These are phyloP conservation scores for Aspergillus spinulosporus DNA, from an alignment of 2,329 filamentous ascomycete species.

Conservation along the genomic window DNA sequence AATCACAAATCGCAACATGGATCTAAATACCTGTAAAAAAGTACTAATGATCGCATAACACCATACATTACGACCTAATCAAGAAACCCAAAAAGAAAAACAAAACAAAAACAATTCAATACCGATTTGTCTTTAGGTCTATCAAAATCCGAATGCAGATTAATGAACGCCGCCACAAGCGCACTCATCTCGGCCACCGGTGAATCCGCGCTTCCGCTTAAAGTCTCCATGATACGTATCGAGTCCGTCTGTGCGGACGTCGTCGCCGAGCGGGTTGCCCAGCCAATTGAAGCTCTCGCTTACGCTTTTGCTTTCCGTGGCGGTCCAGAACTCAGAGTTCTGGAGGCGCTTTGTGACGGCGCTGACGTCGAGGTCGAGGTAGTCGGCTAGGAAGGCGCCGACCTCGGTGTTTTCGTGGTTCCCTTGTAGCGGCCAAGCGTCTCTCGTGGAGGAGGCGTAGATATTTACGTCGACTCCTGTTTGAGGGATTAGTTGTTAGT, in stretches of 20 bases:
- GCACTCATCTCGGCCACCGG: slow-evolving; percentile 10
- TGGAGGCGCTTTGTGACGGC: slow-evolving; percentile 73
- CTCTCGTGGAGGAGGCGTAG: slow-evolving; percentile 72
- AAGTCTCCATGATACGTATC: slow-evolving; percentile 50
- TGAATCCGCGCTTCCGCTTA: slow-evolving; percentile 33
- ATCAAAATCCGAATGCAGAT: neutral
- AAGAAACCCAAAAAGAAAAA: too few relatives aligned
- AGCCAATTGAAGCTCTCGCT: slow-evolving; percentile 39
- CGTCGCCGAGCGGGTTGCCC: slow-evolving; percentile 41
- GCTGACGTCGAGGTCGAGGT: slow-evolving; percentile 77
- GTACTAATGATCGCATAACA: too few relatives aligned
- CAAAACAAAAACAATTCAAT: neutral
- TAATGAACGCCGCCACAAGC: slow-evolving; percentile 33
- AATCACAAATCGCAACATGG: too few relatives aligned
- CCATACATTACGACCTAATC: too few relatives aligned
- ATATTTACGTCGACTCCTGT: slow-evolving; percentile 91
- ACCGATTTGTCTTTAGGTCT: neutral
- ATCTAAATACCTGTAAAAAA: too few relatives aligned
- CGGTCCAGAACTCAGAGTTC: slow-evolving; percentile 26
- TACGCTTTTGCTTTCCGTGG: slow-evolving; percentile 9
- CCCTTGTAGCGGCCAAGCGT: slow-evolving; percentile 66
- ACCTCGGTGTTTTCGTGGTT: slow-evolving; percentile 97
- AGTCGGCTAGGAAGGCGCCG: slow-evolving; percentile 75
- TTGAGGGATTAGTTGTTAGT: slow-evolving; percentile 14
- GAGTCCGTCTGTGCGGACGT: slow-evolving; percentile 40